Evolutionary conservation across 352 stramenopile genomes (phyloP), one percentile per base, ranked within the genome.

Genomic region (Globisporangium viniferum): DNA sequence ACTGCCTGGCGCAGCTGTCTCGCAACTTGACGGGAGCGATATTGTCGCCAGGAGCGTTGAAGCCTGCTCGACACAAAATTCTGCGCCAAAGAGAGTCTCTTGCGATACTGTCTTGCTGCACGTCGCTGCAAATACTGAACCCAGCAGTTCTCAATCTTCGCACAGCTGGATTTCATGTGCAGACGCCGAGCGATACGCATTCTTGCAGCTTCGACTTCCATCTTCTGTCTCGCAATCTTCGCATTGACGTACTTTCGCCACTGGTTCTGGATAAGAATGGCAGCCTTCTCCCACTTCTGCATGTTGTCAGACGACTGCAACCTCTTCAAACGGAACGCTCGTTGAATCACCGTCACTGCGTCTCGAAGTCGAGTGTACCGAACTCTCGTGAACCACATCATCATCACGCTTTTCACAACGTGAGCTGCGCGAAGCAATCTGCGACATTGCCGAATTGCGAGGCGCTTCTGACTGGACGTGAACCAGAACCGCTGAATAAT

Each of bases 401-500:
- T 70, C 44, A 84, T 54, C 29, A 73, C 61, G 20, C 68, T 72
- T 54, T 86, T 85, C 10, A 93, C 75, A 22, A 85, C 54, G n/a
- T 84, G 73, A 44, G 76, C 84, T 6, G 86, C 82, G n/a, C 80
- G 68, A 24, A 95, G 63, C 6, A 92, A 69, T 44, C 82, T 84
- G 5, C 79, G 79, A 53, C 86, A 91, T 36, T 89, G 85, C 5
- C 87, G 83, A 68, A 91, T 89, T 5, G 81, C 82, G 27, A 92
- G 67, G 10, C 85, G 82, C 57, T 91, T 89, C 18, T 84, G 73
- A 46, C 80, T 91, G n/a, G 85, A 93, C 22, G 81, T 90, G 68
- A 90, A 92, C 87, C 87, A 95, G 51, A 93, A 90, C 2, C 82
- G 74, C 68, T 95, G 88, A 24, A 95, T 77, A 57, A 85, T 77